phyloP scores from a whole-genome alignment of 116 monocot genomes.

The Iris pallida region DNA sequence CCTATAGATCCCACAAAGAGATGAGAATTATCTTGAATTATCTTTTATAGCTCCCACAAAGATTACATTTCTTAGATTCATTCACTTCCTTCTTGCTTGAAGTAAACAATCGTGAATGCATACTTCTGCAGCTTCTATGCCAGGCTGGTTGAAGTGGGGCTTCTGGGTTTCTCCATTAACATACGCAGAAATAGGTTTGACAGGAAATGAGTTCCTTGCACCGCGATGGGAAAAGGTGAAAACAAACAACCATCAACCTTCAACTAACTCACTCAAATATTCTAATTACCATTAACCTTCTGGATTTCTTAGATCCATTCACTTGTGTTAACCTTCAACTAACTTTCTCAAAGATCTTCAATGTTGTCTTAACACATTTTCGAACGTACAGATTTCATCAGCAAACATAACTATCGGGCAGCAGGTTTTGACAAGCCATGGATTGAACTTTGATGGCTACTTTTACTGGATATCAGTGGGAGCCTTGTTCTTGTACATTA shows the following conservation, averaged over 20 bases:
- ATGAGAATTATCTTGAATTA: no score
- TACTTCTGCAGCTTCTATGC: slow-evolving; percentile 51
- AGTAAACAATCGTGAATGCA: no score
- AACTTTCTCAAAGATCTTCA: neutral
- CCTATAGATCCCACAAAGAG: no score
- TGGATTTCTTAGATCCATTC: neutral
- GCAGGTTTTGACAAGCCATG: slow-evolving; percentile 24
- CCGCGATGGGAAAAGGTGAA: slow-evolving; percentile 81
- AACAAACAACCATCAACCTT: neutral
- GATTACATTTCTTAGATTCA: no score
- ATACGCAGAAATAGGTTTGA: slow-evolving; percentile 69
- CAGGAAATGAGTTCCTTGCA: slow-evolving; percentile 76
- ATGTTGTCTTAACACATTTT: neutral
- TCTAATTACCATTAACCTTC: neutral
- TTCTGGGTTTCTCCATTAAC: slow-evolving; percentile 85
- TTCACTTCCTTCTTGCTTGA: no score
- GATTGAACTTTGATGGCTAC: slow-evolving; percentile 31
- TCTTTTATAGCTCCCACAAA: no score
- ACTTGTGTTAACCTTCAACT: no score
- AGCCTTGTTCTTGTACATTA: slow-evolving; percentile 44
- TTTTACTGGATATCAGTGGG: slow-evolving; percentile 75
- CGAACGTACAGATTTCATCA: slow-evolving; percentile 25
- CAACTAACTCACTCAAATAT: neutral
- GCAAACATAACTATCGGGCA: slow-evolving; percentile 28
- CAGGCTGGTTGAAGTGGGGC: slow-evolving; percentile 79